phyloP scores from a whole-genome alignment of 2,329 filamentous ascomycete genomes.

The Orbilia oligospora region DNA sequence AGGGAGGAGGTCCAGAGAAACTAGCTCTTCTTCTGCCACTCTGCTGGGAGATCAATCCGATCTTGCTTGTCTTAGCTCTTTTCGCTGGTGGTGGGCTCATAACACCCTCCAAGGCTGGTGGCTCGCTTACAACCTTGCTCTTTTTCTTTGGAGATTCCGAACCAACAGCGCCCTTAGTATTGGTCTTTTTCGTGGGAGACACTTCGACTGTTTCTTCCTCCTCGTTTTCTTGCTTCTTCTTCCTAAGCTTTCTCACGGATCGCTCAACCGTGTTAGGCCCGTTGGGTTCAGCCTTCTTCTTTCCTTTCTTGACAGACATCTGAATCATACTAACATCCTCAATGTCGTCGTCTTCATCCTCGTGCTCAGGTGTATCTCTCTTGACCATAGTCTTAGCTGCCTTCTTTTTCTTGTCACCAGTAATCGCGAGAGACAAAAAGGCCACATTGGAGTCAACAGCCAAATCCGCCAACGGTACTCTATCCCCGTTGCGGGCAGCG shows the following conservation, averaged over 20 bases:
- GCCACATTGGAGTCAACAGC: constrained; percentile 47
- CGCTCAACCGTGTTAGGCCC: not conserved
- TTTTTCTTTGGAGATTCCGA: not conserved
- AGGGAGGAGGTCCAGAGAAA: constrained; percentile 20
- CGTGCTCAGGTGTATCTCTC: constrained; percentile 11
- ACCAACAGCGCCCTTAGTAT: not conserved
- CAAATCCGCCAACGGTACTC: constrained; percentile 42
- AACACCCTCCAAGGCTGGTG: constrained; percentile 16
- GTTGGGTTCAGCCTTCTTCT: constrained; percentile 6
- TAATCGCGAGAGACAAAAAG: constrained; percentile 12
- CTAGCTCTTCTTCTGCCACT: constrained; percentile 37
- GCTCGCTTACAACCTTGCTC: not conserved
- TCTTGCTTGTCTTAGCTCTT: constrained; percentile 32
- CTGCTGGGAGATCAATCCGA: constrained; percentile 33
- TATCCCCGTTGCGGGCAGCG: constrained; percentile 37
- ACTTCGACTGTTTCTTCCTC: constrained; percentile 35
- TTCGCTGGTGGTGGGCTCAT: constrained; percentile 52
- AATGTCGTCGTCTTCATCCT: constrained; percentile 33
- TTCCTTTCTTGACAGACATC: constrained; percentile 17
- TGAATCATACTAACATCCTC: constrained; percentile 53
- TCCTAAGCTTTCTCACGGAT: not conserved
- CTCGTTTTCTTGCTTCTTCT: constrained; percentile 28
- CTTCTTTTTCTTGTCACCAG: constrained; percentile 38
- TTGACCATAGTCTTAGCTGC: constrained; percentile 9
- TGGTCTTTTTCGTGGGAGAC: constrained; percentile 5